A percentile compares a stretch with the other conserved stretches of the same genome.
These are phyloP conservation scores for Penicillium chermesinum DNA, from an alignment of 495 filamentous ascomycete species.

Conservation along the genomic window DNA sequence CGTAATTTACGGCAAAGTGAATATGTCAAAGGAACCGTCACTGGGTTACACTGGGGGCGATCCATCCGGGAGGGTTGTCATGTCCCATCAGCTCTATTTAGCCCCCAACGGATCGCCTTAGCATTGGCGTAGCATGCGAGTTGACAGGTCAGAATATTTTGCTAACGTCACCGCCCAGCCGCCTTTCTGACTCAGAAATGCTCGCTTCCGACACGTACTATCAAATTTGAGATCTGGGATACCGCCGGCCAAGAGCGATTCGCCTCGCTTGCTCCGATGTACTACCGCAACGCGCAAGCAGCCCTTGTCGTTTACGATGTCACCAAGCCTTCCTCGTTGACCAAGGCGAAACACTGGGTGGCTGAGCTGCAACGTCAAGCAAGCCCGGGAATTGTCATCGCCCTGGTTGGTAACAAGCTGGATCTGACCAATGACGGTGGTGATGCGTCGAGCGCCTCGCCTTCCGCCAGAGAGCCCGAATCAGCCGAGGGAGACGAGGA, in stretches of 20 bases:
- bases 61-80: conserved; percentile 1
- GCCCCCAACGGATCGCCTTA: neutral
- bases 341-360: conserved; percentile 98
- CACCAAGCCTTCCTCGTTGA: conserved; percentile 90
- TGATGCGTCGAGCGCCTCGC: conserved; percentile 30
- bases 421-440: conserved; percentile 67
- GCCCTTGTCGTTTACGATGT: conserved; percentile 99
- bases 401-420: conserved; percentile 94
- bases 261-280: conserved; percentile 95
- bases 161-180: conserved; percentile 53
- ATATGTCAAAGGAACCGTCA: neutral
- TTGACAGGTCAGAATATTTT: neutral
- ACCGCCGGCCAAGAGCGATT: conserved; percentile 98
- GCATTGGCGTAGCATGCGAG: neutral
- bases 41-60: neutral
- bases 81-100: neutral
- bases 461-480: conserved; percentile 24
- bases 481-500: conserved; percentile 34
- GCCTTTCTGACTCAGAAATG: conserved; percentile 99
- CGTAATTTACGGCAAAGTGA: neutral
- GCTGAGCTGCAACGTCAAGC: conserved; percentile 96
- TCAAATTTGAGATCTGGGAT: conserved; percentile 99
- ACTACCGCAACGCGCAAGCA: conserved; percentile 98
- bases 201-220: conserved; percentile 88
- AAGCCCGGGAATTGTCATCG: conserved; percentile 96